phyloP scores from a whole-genome alignment of 2,329 filamentous ascomycete species.

The Cladorrhinum sp. region DNA sequence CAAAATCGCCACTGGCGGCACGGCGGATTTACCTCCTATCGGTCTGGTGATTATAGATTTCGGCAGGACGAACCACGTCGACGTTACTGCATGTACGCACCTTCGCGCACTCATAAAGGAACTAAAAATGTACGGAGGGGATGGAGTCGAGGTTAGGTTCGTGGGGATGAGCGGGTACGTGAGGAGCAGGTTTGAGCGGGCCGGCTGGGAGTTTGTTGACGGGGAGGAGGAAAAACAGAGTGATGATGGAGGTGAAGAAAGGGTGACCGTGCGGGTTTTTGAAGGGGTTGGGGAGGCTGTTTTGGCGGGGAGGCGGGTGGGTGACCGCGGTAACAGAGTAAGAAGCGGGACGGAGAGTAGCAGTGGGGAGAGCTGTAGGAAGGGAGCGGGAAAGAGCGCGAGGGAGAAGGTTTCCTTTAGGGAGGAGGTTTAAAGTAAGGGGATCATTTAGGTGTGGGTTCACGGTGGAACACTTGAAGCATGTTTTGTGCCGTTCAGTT shows the following conservation, averaged over 20 bases:
- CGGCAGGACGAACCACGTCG: conserved; percentile 48
- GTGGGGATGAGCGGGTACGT: conserved; percentile 45
- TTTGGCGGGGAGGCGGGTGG: not conserved
- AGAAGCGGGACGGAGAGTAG: not conserved
- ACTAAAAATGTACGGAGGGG: conserved; percentile 47
- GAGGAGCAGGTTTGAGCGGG: conserved; percentile 37
- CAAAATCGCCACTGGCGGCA: too few species aligned
- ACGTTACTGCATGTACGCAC: conserved; percentile 50
- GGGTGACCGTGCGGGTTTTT: not conserved
- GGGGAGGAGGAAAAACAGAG: not conserved
- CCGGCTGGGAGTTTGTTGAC: conserved; percentile 32
- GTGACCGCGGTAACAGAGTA: not conserved
- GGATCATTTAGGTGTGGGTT: too few species aligned
- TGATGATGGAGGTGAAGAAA: not conserved
- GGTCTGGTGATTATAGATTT: conserved; percentile 52
- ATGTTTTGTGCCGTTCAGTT: not conserved
- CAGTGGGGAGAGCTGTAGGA: not conserved
- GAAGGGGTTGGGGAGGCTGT: not conserved
- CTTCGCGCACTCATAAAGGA: conserved; percentile 48
- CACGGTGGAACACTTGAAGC: too few species aligned
- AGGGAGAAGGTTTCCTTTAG: not conserved
- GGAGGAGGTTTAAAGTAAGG: conserved; percentile 1
- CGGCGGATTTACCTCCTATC: conserved; percentile 38
- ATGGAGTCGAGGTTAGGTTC: conserved; percentile 45
- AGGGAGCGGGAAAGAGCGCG: not conserved